Conservation (phyloP, 352 stramenopile species). For the Globisporangium heterothallicum region DNA sequence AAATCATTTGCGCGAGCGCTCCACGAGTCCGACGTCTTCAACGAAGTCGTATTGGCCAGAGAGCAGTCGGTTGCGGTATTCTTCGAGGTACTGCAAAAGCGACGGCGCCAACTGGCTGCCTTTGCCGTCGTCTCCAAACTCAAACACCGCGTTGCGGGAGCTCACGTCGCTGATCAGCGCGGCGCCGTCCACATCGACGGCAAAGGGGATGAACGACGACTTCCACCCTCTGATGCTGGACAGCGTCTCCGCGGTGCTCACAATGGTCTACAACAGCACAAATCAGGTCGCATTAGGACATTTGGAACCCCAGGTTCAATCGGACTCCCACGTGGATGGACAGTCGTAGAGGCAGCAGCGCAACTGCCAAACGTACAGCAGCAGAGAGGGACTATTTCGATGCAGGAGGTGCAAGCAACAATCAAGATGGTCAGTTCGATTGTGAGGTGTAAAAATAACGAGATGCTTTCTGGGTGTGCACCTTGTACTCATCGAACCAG, state of each 20-base stretch:
- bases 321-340: too few relatives aligned
- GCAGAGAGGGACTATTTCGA: background rate
- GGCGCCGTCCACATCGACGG: conserved; percentile 58
- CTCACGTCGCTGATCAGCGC: conserved; percentile 52
- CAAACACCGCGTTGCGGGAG: conserved; percentile 54
- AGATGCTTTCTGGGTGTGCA: conserved; percentile 7
- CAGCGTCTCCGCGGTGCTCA: conserved; percentile 41
- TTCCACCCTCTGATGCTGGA: conserved; percentile 48
- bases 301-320: too few relatives aligned
- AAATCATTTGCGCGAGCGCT: conserved; percentile 59
- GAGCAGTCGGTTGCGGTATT: conserved; percentile 76
- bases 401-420: too few relatives aligned
- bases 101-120: conserved; percentile 40
- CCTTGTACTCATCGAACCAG: conserved; percentile 84
- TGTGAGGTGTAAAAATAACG: background rate
- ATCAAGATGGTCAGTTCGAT: too few relatives aligned
- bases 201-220: conserved; percentile 62
- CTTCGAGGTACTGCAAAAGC: conserved; percentile 69
- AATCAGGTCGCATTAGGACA: too few relatives aligned
- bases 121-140: conserved; percentile 63
- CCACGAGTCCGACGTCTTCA: conserved; percentile 74
- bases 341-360: too few relatives aligned
- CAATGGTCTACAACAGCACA: conserved; percentile 58
- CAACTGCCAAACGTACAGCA: background rate
- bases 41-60: conserved; percentile 80